Percentiles rank a stretch among this genome's conserved stretches.
phyloP scores from a whole-genome alignment of 352 stramenopile genomes.

The Phytophthora lateralis region DNA sequence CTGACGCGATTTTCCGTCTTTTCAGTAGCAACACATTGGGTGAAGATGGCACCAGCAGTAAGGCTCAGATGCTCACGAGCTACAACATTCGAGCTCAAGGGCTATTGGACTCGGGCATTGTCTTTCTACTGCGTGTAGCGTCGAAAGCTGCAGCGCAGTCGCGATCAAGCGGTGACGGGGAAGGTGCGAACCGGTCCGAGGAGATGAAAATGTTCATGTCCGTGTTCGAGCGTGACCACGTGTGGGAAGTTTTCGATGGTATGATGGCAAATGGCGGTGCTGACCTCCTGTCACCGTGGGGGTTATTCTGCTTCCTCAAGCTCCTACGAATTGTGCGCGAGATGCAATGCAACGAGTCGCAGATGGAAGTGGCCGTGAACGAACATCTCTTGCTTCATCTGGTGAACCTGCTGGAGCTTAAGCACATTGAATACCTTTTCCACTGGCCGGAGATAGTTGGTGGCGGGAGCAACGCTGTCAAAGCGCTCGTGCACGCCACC shows the following conservation, averaged over 20 bases:
- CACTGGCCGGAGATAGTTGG: constrained; percentile 79
- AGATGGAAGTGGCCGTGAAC: constrained; percentile 59
- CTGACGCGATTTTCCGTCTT: constrained; percentile 51
- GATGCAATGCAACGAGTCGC: constrained; percentile 50
- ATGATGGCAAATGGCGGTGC: constrained; percentile 57
- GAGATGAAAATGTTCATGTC: constrained; percentile 49
- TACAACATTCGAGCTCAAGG: constrained; percentile 75
- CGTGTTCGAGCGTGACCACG: constrained; percentile 43
- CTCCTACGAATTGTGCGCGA: constrained; percentile 77
- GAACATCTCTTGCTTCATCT: constrained; percentile 61
- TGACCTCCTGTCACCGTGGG: constrained; percentile 81
- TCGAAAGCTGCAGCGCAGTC: constrained; percentile 51
- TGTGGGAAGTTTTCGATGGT: constrained; percentile 59
- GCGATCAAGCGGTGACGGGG: constrained; percentile 1
- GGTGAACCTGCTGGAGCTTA: constrained; percentile 58
- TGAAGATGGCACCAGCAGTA: constrained; percentile 19
- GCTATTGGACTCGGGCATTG: constrained; percentile 63
- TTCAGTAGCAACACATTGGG: constrained; percentile 42
- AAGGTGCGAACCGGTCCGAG: constrained; percentile 10
- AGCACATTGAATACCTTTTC: constrained; percentile 70
- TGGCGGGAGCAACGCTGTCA: constrained; percentile 81
- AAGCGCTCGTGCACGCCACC: constrained; percentile 82
- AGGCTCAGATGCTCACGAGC: constrained; percentile 62
- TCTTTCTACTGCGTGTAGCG: constrained; percentile 67
- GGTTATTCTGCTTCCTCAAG: constrained; percentile 86